Evolutionary conservation across 805 yeast species (phyloP).

Genomic region (Starmerella gropengiesseri): DNA sequence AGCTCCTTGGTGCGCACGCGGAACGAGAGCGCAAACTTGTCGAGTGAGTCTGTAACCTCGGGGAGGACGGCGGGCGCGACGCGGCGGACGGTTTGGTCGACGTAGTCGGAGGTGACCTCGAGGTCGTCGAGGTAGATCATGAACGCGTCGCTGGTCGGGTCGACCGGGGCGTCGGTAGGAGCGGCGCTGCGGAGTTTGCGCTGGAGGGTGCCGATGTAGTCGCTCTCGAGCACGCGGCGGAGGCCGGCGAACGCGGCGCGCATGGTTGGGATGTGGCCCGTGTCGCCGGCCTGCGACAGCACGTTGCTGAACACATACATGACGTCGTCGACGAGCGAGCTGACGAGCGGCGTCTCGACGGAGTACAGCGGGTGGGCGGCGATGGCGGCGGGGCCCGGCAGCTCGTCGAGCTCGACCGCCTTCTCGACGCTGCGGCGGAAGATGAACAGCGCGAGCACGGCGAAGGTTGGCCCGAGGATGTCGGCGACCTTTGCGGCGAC

Average conservation of each 20-base stretch:
- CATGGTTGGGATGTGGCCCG: constrained; percentile 54
- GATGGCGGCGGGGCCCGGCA: constrained; percentile 36
- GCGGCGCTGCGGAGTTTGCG: constrained; percentile 37
- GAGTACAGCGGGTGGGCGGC: constrained; percentile 28
- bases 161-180: constrained; percentile 23
- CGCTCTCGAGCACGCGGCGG: constrained; percentile 51
- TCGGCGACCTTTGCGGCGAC: constrained; percentile 46
- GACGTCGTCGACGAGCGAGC: constrained; percentile 80
- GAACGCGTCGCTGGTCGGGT: constrained; percentile 31
- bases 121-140: constrained; percentile 64
- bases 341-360: constrained; percentile 47
- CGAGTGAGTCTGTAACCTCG: constrained; percentile 17
- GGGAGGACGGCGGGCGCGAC: background rate
- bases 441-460: constrained; percentile 51
- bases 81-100: constrained; percentile 35
- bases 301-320: constrained; percentile 61
- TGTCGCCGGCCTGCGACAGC: constrained; percentile 52
- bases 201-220: constrained; percentile 47
- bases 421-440: constrained; percentile 70
- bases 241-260: constrained; percentile 45
- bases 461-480: constrained; percentile 51
- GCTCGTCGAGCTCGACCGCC: constrained; percentile 66
- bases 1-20: constrained; percentile 32
- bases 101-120: constrained; percentile 49
- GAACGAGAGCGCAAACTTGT: constrained; percentile 27